These are phyloP conservation scores for Acer campestre DNA, from an alignment of 345 rosid genomes.

Conservation along the genomic window DNA sequence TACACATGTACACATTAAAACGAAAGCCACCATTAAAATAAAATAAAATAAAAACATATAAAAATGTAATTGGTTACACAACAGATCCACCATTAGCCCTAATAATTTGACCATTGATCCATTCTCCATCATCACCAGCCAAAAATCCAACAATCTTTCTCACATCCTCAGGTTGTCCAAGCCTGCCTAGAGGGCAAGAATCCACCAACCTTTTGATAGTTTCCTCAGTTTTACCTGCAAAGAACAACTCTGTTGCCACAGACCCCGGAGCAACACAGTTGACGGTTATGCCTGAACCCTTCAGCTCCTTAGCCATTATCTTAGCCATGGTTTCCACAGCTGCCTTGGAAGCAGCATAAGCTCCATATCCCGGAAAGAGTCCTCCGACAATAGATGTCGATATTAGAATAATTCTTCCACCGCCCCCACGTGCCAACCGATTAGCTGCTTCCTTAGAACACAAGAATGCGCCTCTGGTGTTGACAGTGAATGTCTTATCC, in stretches of 20 bases:
- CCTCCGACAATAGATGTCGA: slow-evolving; percentile 44
- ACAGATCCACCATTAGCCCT: slow-evolving; percentile 54
- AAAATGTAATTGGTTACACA: slow-evolving; percentile 19
- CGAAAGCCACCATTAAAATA: slow-evolving; percentile 36
- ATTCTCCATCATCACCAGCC: slow-evolving; percentile 53
- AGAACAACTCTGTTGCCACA: slow-evolving; percentile 57
- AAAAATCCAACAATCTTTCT: slow-evolving; percentile 50
- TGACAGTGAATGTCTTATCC: slow-evolving; percentile 55
- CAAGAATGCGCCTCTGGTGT: slow-evolving; percentile 58
- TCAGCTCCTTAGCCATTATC: slow-evolving; percentile 58
- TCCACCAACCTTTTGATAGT: slow-evolving; percentile 37
- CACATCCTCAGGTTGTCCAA: slow-evolving; percentile 56
- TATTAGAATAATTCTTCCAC: slow-evolving; percentile 52
- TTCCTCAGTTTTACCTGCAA: slow-evolving; percentile 53
- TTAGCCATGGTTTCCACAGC: slow-evolving; percentile 57
- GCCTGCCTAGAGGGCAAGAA: slow-evolving; percentile 44
- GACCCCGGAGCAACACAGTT: slow-evolving; percentile 67
- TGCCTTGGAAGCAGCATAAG: slow-evolving; percentile 62
- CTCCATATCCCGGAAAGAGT: slow-evolving; percentile 48
- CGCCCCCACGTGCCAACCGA: slow-evolving; percentile 40
- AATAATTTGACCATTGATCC: slow-evolving; percentile 62
- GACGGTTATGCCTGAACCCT: slow-evolving; percentile 56
- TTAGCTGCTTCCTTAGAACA: slow-evolving; percentile 46
- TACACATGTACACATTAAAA: slow-evolving; percentile 65
- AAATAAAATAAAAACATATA: slow-evolving; percentile 15